A percentile compares a stretch with the other conserved stretches of the same genome.
phyloP scores from a whole-genome alignment of 2,329 filamentous ascomycete genomes.

The Colletotrichum tropicicola region DNA sequence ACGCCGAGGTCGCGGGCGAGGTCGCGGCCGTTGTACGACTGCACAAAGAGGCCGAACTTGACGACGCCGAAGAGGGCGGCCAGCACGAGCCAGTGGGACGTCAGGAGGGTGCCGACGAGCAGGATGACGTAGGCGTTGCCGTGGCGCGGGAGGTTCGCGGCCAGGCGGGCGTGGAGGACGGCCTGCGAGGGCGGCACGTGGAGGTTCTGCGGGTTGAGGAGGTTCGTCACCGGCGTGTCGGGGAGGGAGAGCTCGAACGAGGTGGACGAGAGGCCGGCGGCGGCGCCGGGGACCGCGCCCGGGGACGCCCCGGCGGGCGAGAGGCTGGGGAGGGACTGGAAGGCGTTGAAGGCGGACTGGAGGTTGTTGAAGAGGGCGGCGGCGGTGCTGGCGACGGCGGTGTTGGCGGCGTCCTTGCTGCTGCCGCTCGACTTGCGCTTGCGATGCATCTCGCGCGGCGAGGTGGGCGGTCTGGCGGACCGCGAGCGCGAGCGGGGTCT shows the following conservation, averaged over 20 bases:
- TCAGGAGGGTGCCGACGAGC: conserved; percentile 25
- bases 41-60: conserved; percentile 24
- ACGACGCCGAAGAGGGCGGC: conserved; percentile 24
- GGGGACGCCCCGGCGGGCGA: not conserved
- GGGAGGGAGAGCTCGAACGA: conserved; percentile 18
- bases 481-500: conserved; percentile 18
- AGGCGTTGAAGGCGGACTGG: conserved; percentile 17
- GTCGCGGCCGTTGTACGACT: conserved; percentile 27
- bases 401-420: not conserved
- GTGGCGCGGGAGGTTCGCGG: conserved; percentile 23
- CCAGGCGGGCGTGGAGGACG: conserved; percentile 21
- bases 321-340: conserved; percentile 17
- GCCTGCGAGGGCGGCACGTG: conserved; percentile 13
- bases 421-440: conserved; percentile 14
- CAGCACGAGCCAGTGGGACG: conserved; percentile 26
- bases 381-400: not conserved
- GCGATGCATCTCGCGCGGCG: conserved; percentile 12
- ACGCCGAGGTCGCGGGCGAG: conserved; percentile 28
- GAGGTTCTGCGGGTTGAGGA: conserved; percentile 27
- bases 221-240: conserved; percentile 26
- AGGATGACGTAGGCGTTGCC: conserved; percentile 28
- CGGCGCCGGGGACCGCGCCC: not conserved
- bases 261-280: not conserved
- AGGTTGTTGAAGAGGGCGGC: conserved; percentile 16
- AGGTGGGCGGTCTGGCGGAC: not conserved